These are phyloP conservation scores for Withania somnifera DNA, from an alignment of 305 asterid species.

Conservation along the genomic window DNA sequence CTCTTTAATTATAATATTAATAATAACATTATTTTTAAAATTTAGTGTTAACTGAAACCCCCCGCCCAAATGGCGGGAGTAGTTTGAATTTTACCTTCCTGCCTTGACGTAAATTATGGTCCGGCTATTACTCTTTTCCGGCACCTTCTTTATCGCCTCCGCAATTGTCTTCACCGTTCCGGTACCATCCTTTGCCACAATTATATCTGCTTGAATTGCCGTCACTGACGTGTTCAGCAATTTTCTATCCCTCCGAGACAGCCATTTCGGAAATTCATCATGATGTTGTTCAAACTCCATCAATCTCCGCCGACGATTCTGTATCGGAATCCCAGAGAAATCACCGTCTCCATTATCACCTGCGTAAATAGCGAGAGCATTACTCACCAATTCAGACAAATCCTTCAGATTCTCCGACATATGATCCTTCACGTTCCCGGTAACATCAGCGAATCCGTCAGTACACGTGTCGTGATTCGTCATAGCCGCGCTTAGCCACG, in stretches of 20 bases:
- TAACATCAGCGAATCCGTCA: conserved; percentile 52
- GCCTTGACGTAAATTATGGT: conserved; percentile 86
- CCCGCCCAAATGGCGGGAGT: no score
- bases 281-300: conserved; percentile 15
- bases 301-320: conserved; percentile 55
- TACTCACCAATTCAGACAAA: conserved; percentile 74
- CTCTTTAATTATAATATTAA: no score
- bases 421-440: conserved; percentile 48
- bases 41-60: no score
- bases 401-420: conserved; percentile 53
- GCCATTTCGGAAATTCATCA: conserved; percentile 57
- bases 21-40: no score
- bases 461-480: conserved; percentile 92
- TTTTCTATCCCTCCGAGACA: conserved; percentile 47
- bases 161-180: conserved; percentile 71
- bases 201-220: conserved; percentile 45
- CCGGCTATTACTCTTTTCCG: conserved; percentile 48
- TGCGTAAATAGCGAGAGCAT: conserved; percentile 76
- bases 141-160: conserved; percentile 91
- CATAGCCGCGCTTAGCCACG: conserved; percentile 91
- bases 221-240: conserved; percentile 43
- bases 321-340: conserved; percentile 68
- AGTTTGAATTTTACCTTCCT: conserved; percentile 56
- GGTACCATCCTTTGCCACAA: conserved; percentile 69
- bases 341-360: conserved; percentile 42